Evolutionary conservation across 2,329 filamentous ascomycete genomes (phyloP).

Genomic region (Colletotrichum lindemuthianum): DNA sequence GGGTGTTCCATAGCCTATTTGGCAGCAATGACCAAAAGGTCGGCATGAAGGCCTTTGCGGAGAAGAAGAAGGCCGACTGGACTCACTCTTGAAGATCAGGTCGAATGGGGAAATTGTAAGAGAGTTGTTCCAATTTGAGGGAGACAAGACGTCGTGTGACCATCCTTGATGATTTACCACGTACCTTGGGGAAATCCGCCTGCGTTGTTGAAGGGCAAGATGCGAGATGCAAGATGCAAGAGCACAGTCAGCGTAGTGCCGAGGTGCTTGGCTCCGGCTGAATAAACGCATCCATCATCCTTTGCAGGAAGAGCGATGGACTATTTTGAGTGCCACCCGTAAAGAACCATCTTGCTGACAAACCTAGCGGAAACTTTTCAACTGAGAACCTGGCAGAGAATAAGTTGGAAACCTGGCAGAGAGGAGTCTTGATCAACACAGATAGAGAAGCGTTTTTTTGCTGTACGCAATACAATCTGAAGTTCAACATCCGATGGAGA

Average conservation of each 20-base stretch:
- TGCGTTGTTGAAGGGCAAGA: constrained; percentile 7
- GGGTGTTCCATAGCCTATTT: constrained; percentile 93
- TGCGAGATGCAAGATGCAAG: background rate
- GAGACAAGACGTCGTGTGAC: constrained; percentile 25
- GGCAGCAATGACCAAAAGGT: constrained; percentile 97
- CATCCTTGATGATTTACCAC: background rate
- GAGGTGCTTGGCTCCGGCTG: constrained; percentile 13
- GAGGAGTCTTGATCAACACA: no score
- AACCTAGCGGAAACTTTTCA: no score
- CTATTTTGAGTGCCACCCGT: constrained; percentile 8
- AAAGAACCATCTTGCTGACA: no score
- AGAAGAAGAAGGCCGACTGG: constrained; percentile 96
- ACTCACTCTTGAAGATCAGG: constrained; percentile 69
- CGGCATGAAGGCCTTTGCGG: constrained; percentile 93
- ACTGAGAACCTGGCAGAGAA: no score
- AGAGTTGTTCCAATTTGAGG: constrained; percentile 18
- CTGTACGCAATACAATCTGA: constrained; percentile 6
- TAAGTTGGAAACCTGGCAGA: no score
- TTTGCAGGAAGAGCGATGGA: background rate
- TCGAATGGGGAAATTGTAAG: constrained; percentile 10
- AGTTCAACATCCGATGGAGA: background rate
- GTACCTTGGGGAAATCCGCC: constrained; percentile 15
- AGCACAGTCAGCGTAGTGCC: constrained; percentile 28
- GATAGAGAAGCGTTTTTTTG: background rate
- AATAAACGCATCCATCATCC: background rate